These are phyloP conservation scores for Hygrophila difformis DNA, from an alignment of 257 asterid species.

Conservation along the genomic window DNA sequence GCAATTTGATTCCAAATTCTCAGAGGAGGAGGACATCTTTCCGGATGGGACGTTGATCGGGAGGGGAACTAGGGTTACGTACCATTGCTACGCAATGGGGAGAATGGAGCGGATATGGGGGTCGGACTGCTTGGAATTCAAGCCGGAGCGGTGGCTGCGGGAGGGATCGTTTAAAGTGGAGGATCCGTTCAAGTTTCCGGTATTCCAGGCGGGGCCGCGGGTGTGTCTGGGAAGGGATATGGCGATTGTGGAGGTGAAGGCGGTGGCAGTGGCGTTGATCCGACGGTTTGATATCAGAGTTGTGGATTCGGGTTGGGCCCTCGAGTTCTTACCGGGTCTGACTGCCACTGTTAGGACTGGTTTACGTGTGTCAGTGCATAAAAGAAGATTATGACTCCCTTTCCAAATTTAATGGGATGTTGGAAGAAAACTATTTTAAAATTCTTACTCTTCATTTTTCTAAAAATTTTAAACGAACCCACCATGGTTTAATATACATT, in stretches of 20 bases:
- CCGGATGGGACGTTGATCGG: conserved; percentile 34
- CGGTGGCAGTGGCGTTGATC: conserved; percentile 42
- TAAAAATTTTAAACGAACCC: too few relatives aligned
- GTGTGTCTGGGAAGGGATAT: conserved; percentile 54
- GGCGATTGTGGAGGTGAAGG: conserved; percentile 46
- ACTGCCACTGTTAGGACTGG: conserved; percentile 68
- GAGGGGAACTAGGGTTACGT: conserved; percentile 39
- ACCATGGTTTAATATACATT: too few relatives aligned
- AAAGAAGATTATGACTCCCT: too few relatives aligned
- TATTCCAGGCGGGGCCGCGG: conserved; percentile 47
- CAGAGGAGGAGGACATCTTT: conserved; percentile 28
- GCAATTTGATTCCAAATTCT: conserved; percentile 38
- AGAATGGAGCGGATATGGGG: conserved; percentile 54
- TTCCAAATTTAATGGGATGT: too few relatives aligned
- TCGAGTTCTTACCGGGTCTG: conserved; percentile 64
- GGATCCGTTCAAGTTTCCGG: conserved; percentile 40
- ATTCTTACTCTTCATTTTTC: too few relatives aligned
- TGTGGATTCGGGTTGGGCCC: conserved; percentile 10
- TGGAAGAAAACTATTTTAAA: too few relatives aligned
- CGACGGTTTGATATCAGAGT: conserved; percentile 34
- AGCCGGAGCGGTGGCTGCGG: conserved; percentile 46
- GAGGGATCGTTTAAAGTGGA: conserved; percentile 28
- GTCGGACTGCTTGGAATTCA: too few relatives aligned
- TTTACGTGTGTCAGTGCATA: conserved; percentile 14
- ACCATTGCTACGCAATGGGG: too few relatives aligned